Conservation (phyloP, 2,329 filamentous ascomycete genomes). For the Talaromyces sp. region DNA sequence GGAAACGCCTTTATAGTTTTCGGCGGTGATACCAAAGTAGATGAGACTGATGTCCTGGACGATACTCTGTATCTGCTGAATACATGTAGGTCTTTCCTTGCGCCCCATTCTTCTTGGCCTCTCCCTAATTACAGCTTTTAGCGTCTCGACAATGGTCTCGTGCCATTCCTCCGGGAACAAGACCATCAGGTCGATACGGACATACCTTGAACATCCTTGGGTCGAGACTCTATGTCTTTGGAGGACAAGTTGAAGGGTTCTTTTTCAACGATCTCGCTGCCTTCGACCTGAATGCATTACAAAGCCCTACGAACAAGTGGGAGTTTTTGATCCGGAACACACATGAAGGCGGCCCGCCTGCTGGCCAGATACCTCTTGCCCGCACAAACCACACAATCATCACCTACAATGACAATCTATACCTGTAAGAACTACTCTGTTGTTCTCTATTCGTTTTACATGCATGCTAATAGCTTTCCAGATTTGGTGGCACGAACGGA, state of each 20-base stretch:
- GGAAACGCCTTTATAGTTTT: conserved; percentile 99
- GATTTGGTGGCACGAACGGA: conserved; percentile 96
- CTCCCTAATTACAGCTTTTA: conserved; percentile 34
- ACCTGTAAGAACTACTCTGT: conserved; percentile 60
- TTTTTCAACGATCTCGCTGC: conserved; percentile 97
- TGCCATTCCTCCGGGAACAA: conserved; percentile 78
- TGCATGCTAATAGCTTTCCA: conserved; percentile 30
- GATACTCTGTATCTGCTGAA: conserved; percentile 96
- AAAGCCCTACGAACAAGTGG: conserved; percentile 88
- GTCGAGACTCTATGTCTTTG: conserved; percentile 96
- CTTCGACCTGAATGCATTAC: conserved; percentile 92
- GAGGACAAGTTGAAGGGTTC: conserved; percentile 92
- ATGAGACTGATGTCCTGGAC: conserved; percentile 84
- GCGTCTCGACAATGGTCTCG: conserved; percentile 97
- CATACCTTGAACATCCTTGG: conserved; percentile 95
- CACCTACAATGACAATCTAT: conserved; percentile 89
- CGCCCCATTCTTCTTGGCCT: not conserved
- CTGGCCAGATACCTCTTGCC: conserved; percentile 72
- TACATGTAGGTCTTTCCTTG: conserved; percentile 68
- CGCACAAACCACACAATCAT: conserved; percentile 93
- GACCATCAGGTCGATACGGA: conserved; percentile 87
- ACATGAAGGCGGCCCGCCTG: conserved; percentile 52
- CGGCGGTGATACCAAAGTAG: conserved; percentile 95
- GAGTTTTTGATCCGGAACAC: conserved; percentile 81
- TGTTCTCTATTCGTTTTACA: conserved; percentile 1